Evolutionary conservation across 345 rosid species (phyloP).

Genomic region (Rhizophora mangle): DNA sequence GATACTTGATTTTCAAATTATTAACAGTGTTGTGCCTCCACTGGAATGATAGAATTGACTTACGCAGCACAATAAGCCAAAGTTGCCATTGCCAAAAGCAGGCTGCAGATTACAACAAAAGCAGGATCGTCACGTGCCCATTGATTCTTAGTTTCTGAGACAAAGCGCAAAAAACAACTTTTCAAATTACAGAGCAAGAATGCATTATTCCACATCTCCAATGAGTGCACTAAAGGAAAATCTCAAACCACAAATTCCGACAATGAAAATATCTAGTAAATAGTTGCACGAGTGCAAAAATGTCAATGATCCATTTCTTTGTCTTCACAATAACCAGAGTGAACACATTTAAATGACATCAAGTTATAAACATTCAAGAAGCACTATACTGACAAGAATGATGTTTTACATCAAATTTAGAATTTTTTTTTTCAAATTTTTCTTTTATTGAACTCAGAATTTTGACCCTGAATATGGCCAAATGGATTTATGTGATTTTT

Average conservation of each 20-base stretch:
- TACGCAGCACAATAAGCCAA: constrained; percentile 96
- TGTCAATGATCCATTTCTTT: background rate
- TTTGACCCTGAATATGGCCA: too few species aligned
- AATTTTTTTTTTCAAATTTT: too few species aligned
- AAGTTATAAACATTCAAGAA: too few species aligned
- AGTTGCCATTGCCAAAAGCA: constrained; percentile 76
- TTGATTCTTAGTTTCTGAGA: constrained; percentile 97
- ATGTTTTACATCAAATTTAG: too few species aligned
- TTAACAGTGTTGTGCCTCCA: background rate
- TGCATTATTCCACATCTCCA: background rate
- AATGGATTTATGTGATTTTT: too few species aligned
- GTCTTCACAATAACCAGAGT: background rate
- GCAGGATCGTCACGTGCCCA: constrained; percentile 99
- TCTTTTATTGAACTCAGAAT: too few species aligned
- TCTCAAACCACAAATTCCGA: background rate
- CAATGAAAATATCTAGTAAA: background rate
- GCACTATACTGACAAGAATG: too few species aligned
- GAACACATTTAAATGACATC: too few species aligned
- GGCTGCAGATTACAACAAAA: constrained; percentile 89
- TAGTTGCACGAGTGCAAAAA: background rate
- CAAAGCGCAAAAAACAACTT: constrained; percentile 13
- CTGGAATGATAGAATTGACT: constrained; percentile 32
- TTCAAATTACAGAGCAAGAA: background rate
- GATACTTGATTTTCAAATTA: background rate
- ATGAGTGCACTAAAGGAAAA: background rate